phyloP scores from a whole-genome alignment of 2,329 filamentous ascomycete genomes.

The Cladosporium cucumerinum region DNA sequence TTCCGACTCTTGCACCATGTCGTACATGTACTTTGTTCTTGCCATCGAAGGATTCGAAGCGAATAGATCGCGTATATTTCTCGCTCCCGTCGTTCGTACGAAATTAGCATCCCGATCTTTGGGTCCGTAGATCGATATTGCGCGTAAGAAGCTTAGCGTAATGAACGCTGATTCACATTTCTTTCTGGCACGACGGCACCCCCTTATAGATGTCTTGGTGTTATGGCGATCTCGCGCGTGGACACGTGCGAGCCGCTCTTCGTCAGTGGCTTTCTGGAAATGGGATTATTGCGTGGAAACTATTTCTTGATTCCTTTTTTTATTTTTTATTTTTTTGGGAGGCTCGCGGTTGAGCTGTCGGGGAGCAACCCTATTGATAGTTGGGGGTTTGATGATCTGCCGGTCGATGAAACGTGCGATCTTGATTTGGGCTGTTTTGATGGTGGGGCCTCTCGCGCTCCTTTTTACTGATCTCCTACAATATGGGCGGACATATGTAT shows the following conservation, averaged over 20 bases:
- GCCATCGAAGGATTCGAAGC: not conserved
- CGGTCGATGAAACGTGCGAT: not conserved
- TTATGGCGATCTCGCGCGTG: not conserved
- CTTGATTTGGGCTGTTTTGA: not conserved
- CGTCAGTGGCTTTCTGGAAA: not conserved
- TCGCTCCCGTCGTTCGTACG: not conserved
- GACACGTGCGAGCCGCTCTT: not conserved
- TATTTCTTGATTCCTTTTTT: not conserved
- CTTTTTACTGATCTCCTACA: not conserved
- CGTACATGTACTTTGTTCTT: not conserved
- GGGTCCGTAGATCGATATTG: not conserved
- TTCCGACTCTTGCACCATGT: not conserved
- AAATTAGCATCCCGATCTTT: not conserved
- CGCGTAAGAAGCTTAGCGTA: not conserved
- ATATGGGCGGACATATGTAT: not conserved
- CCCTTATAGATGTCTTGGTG: not conserved
- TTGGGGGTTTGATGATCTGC: not conserved
- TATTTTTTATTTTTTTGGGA: not conserved
- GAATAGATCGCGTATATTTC: not conserved
- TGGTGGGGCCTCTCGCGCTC: not conserved
- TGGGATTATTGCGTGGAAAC: not conserved
- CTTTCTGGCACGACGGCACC: not conserved
- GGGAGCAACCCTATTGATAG: not conserved
- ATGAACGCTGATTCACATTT: not conserved
- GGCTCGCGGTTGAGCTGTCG: no score